Percentiles rank a stretch among this genome's conserved stretches.
Conservation (phyloP, 768 basidiomycete species). For the Clitopilus hobsonii region DNA sequence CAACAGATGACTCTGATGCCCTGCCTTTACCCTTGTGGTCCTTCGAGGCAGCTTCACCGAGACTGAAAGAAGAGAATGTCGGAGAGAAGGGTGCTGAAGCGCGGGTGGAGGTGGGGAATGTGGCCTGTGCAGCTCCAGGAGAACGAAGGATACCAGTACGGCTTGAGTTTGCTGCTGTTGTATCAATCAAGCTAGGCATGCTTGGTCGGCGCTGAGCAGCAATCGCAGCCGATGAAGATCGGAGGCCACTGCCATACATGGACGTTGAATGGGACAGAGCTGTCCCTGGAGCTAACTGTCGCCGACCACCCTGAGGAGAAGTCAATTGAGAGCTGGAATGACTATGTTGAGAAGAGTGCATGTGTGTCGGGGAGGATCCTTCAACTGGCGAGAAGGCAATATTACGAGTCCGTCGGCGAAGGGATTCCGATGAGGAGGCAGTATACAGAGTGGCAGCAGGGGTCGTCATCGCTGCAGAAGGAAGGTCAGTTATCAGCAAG, state of each 20-base stretch:
- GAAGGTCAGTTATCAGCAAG: neutral
- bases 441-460: conserved; percentile 21
- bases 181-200: conserved; percentile 18
- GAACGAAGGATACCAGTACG: neutral
- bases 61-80: neutral
- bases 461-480: conserved; percentile 7
- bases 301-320: conserved; percentile 6
- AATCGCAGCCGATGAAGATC: conserved; percentile 7
- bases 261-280: conserved; percentile 21
- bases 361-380: conserved; percentile 16
- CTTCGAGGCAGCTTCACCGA: neutral
- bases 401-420: conserved; percentile 12
- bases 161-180: neutral
- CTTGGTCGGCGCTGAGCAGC: conserved; percentile 18
- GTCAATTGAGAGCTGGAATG: conserved; percentile 12
- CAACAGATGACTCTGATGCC: neutral
- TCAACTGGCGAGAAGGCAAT: conserved; percentile 21
- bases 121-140: neutral
- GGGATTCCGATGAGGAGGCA: conserved; percentile 28
- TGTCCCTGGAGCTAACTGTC: conserved; percentile 1
- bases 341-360: conserved; percentile 11
- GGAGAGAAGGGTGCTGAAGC: neutral
- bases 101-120: neutral
- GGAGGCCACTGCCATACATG: conserved; percentile 15
- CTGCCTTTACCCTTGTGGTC: conserved; percentile 8